These are phyloP conservation scores for Bisporella sp. DNA, from an alignment of 2,329 filamentous ascomycete species.

Conservation along the genomic window DNA sequence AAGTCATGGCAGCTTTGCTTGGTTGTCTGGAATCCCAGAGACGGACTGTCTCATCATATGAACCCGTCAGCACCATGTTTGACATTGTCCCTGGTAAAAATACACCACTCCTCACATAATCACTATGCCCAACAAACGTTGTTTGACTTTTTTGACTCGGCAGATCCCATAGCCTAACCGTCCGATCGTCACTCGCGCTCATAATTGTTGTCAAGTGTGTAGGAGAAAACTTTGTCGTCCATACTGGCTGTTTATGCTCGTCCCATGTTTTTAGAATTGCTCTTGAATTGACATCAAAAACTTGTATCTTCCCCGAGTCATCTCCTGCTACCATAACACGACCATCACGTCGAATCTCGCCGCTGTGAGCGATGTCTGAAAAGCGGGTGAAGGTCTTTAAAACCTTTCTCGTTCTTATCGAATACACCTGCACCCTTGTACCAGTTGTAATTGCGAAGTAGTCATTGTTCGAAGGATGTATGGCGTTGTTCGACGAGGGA, in stretches of 20 bases:
- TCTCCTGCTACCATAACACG: constrained; percentile 86
- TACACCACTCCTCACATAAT: constrained; percentile 83
- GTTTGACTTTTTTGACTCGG: constrained; percentile 69
- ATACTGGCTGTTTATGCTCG: constrained; percentile 89
- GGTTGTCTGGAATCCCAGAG: constrained; percentile 85
- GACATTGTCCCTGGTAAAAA: constrained; percentile 71
- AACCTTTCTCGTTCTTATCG: constrained; percentile 81
- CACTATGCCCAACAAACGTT: constrained; percentile 78
- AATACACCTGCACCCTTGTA: constrained; percentile 89
- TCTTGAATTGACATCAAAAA: constrained; percentile 85
- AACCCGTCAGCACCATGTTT: constrained; percentile 78
- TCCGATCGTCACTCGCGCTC: constrained; percentile 87
- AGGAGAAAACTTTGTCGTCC: constrained; percentile 87
- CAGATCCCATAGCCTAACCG: constrained; percentile 90
- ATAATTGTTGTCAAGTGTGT: constrained; percentile 79
- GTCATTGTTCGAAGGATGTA: constrained; percentile 46
- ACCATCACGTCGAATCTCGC: constrained; percentile 82
- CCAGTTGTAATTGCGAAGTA: constrained; percentile 93
- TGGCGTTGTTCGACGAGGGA: constrained; percentile 35
- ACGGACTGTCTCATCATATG: constrained; percentile 89
- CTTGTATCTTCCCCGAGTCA: constrained; percentile 85
- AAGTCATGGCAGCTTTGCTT: constrained; percentile 72
- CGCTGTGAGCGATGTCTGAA: constrained; percentile 82
- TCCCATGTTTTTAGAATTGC: constrained; percentile 95
- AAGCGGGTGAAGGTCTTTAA: constrained; percentile 94